Conservation (phyloP, 2,329 filamentous ascomycete genomes). For the Penicillium sclerotiorum region DNA sequence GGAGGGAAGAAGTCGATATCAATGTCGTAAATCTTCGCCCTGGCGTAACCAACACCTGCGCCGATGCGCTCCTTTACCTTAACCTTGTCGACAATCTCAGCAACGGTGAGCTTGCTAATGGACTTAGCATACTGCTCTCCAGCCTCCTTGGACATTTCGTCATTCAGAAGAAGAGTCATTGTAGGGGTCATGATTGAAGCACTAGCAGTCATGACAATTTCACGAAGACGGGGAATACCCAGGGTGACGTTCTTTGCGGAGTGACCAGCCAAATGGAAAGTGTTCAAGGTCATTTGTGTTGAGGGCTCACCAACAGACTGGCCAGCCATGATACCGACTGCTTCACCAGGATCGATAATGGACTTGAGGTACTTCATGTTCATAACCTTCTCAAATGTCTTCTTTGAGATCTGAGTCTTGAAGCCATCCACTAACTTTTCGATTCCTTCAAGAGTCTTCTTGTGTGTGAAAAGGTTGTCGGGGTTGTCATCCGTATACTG, state of each 20-base stretch:
- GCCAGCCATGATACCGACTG: constrained; percentile 93
- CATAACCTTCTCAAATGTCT: constrained; percentile 80
- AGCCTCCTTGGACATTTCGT: constrained; percentile 69
- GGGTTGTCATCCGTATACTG: constrained; percentile 78
- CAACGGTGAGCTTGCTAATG: constrained; percentile 82
- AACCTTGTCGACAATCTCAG: constrained; percentile 80
- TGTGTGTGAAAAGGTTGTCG: constrained; percentile 61
- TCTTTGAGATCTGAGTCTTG: constrained; percentile 60
- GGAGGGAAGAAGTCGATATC: constrained; percentile 81
- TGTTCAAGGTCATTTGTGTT: constrained; percentile 99
- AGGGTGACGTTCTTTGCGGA: constrained; percentile 98
- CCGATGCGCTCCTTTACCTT: constrained; percentile 79
- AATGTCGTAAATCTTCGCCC: constrained; percentile 85
- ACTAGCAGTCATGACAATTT: constrained; percentile 98
- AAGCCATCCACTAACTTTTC: constrained; percentile 34
- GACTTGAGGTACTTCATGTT: constrained; percentile 92
- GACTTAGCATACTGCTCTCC: constrained; percentile 84
- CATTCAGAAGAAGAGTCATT: constrained; percentile 71
- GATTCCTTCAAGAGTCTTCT: constrained; percentile 48
- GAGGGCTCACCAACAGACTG: constrained; percentile 97
- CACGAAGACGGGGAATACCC: constrained; percentile 93
- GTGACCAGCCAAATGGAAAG: constrained; percentile 98
- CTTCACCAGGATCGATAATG: constrained; percentile 91
- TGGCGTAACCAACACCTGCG: constrained; percentile 65
- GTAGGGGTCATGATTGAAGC: constrained; percentile 82